Base-by-base conservation (phyloP, 2,329 filamentous ascomycete genomes). In the Emergomyces pasteurianus region DNA sequence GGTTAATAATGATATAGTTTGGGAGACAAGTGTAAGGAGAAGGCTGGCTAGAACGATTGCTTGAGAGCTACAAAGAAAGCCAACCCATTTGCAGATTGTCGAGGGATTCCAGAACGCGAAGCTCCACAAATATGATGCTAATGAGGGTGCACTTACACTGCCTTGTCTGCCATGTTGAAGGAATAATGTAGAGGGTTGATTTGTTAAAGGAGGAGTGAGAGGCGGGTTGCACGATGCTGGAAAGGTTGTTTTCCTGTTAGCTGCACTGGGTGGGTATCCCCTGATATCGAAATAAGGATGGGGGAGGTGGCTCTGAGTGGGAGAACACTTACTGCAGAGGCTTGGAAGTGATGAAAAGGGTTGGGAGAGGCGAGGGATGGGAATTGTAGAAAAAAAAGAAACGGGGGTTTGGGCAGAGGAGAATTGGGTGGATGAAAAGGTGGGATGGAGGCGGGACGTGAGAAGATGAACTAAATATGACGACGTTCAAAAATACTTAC, bases 101-200 rank as follows among this genome's bases (percentile, higher is more conserved):
- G 4, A 18, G 16, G n/a, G 14, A 18, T 14, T 9, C 28, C 6
- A n/a, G 14, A 18, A 26, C 18, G 7, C 3, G 7, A 31, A 7
- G 31, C 7, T 7, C 31, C 3, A 31, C 31, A 31, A n/a, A n/a
- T 31, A 31, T 34, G 28, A 36, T 18, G 50, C 16, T 18, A 36
- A 34, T 53, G 18, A 53, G 18, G 31, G n/a, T 4, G 38, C 47
- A 77, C 75, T 77, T 73, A 77, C 75, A 76, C 73, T 73, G 74
- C 75, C 65, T 76, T 67, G 62, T 74, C 72, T 67, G 74, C 72
- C 75, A 77, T 78, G 66, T 68, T 75, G 70, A 65, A 63, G 64
- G 61, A 60, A 61, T 55, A 42, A 40, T 47, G 46, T 59, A 62
- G 38, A 63, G 59, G 54, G 36, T 36, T 18, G 50, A 53, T 53